These are phyloP conservation scores for Centaurea solstitialis DNA, from an alignment of 129 eudicot species.

Conservation along the genomic window DNA sequence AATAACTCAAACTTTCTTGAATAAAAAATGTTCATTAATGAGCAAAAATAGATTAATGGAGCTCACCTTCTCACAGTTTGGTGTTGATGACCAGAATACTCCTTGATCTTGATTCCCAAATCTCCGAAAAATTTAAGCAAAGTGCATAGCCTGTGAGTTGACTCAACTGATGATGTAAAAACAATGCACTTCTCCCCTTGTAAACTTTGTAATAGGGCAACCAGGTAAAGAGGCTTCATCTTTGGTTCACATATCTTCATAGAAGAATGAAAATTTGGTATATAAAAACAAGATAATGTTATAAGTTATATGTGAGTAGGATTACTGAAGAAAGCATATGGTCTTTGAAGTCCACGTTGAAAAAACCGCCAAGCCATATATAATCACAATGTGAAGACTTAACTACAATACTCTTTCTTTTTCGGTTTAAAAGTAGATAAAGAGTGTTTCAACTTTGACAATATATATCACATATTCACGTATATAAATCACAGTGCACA, in stretches of 20 bases:
- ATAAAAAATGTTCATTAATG: neutral
- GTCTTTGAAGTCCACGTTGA: neutral
- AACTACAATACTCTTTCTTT: neutral
- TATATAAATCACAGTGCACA: neutral
- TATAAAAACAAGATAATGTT: neutral
- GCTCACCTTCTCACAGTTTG: conserved; percentile 81
- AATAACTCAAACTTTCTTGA: neutral
- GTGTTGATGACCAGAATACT: conserved; percentile 81
- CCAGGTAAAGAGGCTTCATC: conserved; percentile 75
- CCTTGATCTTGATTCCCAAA: conserved; percentile 62
- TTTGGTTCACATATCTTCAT: conserved; percentile 75
- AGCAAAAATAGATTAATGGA: neutral
- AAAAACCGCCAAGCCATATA: too few relatives aligned
- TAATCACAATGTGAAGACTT: neutral
- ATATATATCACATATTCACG: too few relatives aligned
- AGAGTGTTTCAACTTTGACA: too few relatives aligned
- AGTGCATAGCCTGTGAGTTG: conserved; percentile 77
- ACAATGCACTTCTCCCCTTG: conserved; percentile 80
- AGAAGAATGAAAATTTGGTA: neutral
- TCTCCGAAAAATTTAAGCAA: conserved; percentile 67
- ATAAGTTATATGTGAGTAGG: conserved; percentile 11
- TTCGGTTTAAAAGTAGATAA: too few relatives aligned
- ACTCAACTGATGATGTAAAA: conserved; percentile 87
- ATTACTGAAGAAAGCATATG: neutral
- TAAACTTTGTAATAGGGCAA: conserved; percentile 62